Evolutionary conservation across 768 basidiomycete species (phyloP), one percentile per base, ranked within the genome.

Genomic region (Boletus edulis): DNA sequence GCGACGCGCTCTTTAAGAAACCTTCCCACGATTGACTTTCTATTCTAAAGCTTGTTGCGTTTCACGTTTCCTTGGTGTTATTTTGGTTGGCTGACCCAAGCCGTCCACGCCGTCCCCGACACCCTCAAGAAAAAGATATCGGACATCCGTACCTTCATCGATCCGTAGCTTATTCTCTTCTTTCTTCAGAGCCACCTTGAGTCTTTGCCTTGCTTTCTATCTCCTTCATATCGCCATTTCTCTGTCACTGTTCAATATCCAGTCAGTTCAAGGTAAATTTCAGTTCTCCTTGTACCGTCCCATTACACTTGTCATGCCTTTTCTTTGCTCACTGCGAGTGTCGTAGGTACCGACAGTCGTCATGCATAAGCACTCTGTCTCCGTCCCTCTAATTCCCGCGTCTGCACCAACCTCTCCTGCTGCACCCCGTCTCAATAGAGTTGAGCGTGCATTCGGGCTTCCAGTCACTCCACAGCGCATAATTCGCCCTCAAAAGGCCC

Each of bases 401-500:
- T 78, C 77, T 49, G 78, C 77, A 38, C 77, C 78, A 31, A 75
- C 74, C 11, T 75, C 77, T 18, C 77, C 77, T 38, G 72, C 73
- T 55, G 68, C 71, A 15, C 43, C 66, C 52, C 77, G 77, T 58
- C 61, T 72, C 32, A 69, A 70, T 52, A 67, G 49, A 37, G 46
- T 57, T 41, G 68, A 75, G 51, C 69, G 68, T 46, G 43, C 57
- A 54, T 62, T 62, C 39, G 57, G 72, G 35, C 60, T 71, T 13
- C 86, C 86, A 46, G 78, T 83, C 46, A 89, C 86, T 34, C 86
- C 86, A 42, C 86, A 87, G 69, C 82, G 86, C 61, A 72, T 77
- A 66, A 68, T 78, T 51, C 78, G 79, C 50, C 62, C 73, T 54
- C 69, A 69, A 62, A 77, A 78, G 49, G 65, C 72, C 62, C 72